Percentiles rank a stretch among this genome's conserved stretches.
phyloP scores from a whole-genome alignment of 1,139 yeast species.

The Blastobotrys apis region DNA sequence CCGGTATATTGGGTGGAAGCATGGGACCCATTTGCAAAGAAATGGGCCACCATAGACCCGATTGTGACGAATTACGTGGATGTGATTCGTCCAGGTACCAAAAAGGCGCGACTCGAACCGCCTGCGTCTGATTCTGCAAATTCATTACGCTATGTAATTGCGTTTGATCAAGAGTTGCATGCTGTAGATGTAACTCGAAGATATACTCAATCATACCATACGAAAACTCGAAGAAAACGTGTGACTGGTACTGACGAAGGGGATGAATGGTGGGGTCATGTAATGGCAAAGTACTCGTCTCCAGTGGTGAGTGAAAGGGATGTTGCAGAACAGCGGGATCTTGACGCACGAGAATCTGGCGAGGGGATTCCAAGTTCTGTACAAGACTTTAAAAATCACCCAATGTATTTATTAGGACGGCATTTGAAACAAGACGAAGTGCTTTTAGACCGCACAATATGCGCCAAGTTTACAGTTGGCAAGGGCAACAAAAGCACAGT shows the following conservation, averaged over 20 bases:
- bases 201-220: slow-evolving; percentile 65
- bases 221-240: slow-evolving; percentile 69
- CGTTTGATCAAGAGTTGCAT: slow-evolving; percentile 61
- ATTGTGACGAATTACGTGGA: slow-evolving; percentile 62
- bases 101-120: slow-evolving; percentile 70
- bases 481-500: slow-evolving; percentile 11
- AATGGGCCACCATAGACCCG: slow-evolving; percentile 88
- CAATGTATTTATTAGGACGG: slow-evolving; percentile 74
- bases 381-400: slow-evolving; percentile 83
- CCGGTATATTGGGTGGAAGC: slow-evolving; percentile 95
- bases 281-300: slow-evolving; percentile 37
- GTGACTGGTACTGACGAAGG: slow-evolving; percentile 52
- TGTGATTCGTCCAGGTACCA: slow-evolving; percentile 45
- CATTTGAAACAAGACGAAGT: slow-evolving; percentile 72
- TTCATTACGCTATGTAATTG: slow-evolving; percentile 67
- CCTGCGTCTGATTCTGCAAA: slow-evolving; percentile 58
- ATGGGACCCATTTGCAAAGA: slow-evolving; percentile 68
- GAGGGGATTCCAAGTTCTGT: slow-evolving; percentile 89
- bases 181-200: slow-evolving; percentile 82
- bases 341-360: slow-evolving; percentile 56
- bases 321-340: slow-evolving; percentile 64
- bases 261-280: slow-evolving; percentile 57
- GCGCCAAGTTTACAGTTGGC: slow-evolving; percentile 16
- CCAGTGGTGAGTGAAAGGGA: slow-evolving; percentile 45
- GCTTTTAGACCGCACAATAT: slow-evolving; percentile 34